Base-by-base conservation (phyloP, 2,329 filamentous ascomycete genomes). In the Scedosporium apiospermum region DNA sequence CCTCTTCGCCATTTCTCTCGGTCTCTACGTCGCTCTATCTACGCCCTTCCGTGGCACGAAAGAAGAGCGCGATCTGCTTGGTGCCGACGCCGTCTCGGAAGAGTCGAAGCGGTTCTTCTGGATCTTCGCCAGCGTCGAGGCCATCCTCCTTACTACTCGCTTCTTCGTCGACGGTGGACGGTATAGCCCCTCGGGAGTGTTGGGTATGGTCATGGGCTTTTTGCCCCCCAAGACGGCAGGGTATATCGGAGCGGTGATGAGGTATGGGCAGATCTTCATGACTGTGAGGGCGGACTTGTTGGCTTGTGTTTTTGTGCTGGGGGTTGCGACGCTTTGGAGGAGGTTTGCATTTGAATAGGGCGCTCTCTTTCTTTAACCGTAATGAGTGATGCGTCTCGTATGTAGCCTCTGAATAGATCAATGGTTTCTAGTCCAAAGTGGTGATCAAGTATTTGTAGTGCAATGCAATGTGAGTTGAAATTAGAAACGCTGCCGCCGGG, bases 51-150 rank as follows among this genome's bases (percentile, higher is more conserved):
- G 81, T 23, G 89, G 89, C 55, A 85, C 83, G 38, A 84, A 84
- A 70, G 67, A 81, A 6, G 82, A 86, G 68, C 83, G 89, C 34
- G 80, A 84, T 62, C 73, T 77, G 34, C 71, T 74, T 9, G 69
- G 69, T 21, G 62, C 65, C 14, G 71, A 70, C 57, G 66, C 71
- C 62, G 67, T 76, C 61, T 72, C 73, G 60, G 70, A 71, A 63
- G 70, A 73, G 41, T 71, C 78, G 49, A 77, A 77, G 57, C 79
- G 81, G 65, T 88, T 92, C 74, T 92, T 93, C 74, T 91, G 87
- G 78, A 81, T 89, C n/a, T 95, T 93, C 71, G 87, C 89, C 5
- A 91, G 89, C 0, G 87, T 85, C 38, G 89, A 95, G 76, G 80
- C 90, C 10, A 71, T 90, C 61, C 77, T 93, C 65, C 84, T 93